Percentiles rank a stretch among this genome's conserved stretches.
Evolutionary conservation across 108 stramenopile species (phyloP).

Genomic region (Aurantiochytrium sp.): DNA sequence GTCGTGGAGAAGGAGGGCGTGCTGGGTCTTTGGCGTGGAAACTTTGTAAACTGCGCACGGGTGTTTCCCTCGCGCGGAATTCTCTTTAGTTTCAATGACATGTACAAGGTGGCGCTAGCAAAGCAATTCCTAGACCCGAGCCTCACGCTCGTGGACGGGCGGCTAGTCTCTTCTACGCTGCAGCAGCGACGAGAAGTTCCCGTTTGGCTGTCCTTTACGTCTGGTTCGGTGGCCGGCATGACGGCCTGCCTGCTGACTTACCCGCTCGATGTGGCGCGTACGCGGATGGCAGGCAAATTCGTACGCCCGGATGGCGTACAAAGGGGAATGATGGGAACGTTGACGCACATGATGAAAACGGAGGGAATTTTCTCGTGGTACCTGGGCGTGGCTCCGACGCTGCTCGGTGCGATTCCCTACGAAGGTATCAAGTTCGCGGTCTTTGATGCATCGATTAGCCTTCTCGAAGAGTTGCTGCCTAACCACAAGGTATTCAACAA

Average conservation of each 20-base stretch:
- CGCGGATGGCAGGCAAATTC: constrained; percentile 6
- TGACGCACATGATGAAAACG: neutral
- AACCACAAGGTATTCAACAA: neutral
- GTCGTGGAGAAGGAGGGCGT: constrained; percentile 17
- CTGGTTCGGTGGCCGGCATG: constrained; percentile 12
- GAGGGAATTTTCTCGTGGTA: neutral
- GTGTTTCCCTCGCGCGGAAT: constrained; percentile 24
- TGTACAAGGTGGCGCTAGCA: constrained; percentile 5
- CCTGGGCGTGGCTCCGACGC: neutral
- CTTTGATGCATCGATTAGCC: neutral
- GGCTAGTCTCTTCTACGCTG: neutral
- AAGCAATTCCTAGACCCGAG: neutral
- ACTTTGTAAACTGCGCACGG: constrained; percentile 28
- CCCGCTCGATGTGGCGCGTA: constrained; percentile 5
- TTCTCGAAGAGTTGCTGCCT: neutral
- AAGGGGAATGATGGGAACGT: neutral
- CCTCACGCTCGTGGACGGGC: neutral
- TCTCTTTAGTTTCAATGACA: neutral
- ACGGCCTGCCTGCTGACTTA: constrained; percentile 8
- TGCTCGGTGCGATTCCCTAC: neutral
- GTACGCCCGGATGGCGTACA: neutral
- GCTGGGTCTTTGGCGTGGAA: constrained; percentile 27
- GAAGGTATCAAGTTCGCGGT: constrained; percentile 29
- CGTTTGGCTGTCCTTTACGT: constrained; percentile 11
- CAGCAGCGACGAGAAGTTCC: neutral